Evolutionary conservation across 192 early-diverging fungal species (phyloP).

Genomic region (Podila epigama): DNA sequence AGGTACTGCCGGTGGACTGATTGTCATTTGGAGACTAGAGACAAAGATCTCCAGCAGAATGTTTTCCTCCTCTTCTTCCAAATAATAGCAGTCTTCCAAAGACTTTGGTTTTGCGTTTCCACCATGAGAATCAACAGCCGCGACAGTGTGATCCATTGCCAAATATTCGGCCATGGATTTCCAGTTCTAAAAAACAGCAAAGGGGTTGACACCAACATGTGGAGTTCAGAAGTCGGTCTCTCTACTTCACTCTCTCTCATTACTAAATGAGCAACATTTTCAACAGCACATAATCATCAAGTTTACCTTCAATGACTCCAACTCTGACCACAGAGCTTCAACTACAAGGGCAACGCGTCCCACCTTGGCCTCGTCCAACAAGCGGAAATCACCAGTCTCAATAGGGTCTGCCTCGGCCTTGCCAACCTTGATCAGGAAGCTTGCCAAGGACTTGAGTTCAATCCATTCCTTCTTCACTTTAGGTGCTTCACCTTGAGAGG

Average conservation of each 20-base stretch:
- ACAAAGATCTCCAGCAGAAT: slow-evolving; percentile 58
- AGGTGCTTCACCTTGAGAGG: not conserved
- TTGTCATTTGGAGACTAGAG: slow-evolving; percentile 44
- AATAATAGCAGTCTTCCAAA: slow-evolving; percentile 48
- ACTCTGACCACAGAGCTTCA: slow-evolving; percentile 51
- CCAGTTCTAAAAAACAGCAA: slow-evolving; percentile 46
- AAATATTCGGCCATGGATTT: slow-evolving; percentile 61
- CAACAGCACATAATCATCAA: no score
- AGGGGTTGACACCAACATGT: not conserved
- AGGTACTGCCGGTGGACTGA: slow-evolving; percentile 22
- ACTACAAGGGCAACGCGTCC: slow-evolving; percentile 48
- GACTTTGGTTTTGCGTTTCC: slow-evolving; percentile 4
- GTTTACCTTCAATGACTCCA: slow-evolving; percentile 37
- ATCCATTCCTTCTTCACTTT: slow-evolving; percentile 54
- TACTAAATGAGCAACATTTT: no score
- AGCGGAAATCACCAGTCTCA: slow-evolving; percentile 12
- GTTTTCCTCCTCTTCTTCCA: slow-evolving; percentile 63
- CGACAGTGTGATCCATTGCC: slow-evolving; percentile 37
- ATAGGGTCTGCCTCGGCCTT: slow-evolving; percentile 10
- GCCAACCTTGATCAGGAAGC: slow-evolving; percentile 52
- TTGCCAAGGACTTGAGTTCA: slow-evolving; percentile 53
- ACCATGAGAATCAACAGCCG: not conserved
- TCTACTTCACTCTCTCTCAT: no score
- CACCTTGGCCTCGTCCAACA: slow-evolving; percentile 48
- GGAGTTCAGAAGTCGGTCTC: no score